Base-by-base conservation (phyloP, 495 filamentous ascomycete species). In the Penicillium daleae region DNA sequence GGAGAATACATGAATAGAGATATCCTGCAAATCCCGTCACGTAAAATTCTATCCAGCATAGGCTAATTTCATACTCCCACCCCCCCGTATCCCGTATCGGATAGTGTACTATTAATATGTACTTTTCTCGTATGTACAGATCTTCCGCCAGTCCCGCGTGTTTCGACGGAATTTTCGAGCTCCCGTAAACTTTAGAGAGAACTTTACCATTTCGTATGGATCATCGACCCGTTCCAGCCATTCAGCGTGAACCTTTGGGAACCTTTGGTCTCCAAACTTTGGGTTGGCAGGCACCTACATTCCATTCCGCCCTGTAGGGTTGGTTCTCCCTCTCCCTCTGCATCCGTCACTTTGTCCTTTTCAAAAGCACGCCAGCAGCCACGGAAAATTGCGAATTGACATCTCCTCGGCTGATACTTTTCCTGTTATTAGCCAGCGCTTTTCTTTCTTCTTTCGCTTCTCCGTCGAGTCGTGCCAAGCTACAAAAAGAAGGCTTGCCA, bases 261-360 rank as follows among this genome's bases (percentile, higher is more conserved):
- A 29, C n/a, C 21, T 8, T 27, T 10, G 21, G 42, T 22, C 46
- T 2, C 46, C 3, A 39, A 39, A 39, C 35, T 50, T 29, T 50
- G 26, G 22, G 9, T 8, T 62, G 54, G 48, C 35, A 63, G 60
- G 60, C 60, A 57, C 39, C 60, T 46, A 63, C 54, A 58, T 63
- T 63, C 46, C 54, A 58, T 63, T 63, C 46, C 40, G 50, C 51
- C 51, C 21, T 56, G 57, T 48, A 57, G 24, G 55, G 40, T n/a
- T n/a, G n/a, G n/a, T n/a, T n/a, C n/a, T n/a, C n/a, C n/a, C n/a
- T n/a, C n/a, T n/a, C n/a, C n/a, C n/a, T n/a, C n/a, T n/a, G n/a
- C n/a, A n/a, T n/a, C n/a, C n/a, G n/a, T n/a, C n/a, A n/a, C n/a
- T n/a, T n/a, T n/a, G n/a, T n/a, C n/a, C n/a, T n/a, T n/a, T 29